Percentiles rank a stretch among this genome's conserved stretches.
Conservation (phyloP, 2,329 filamentous ascomycete species). For the Dactylellina parvicollis region DNA sequence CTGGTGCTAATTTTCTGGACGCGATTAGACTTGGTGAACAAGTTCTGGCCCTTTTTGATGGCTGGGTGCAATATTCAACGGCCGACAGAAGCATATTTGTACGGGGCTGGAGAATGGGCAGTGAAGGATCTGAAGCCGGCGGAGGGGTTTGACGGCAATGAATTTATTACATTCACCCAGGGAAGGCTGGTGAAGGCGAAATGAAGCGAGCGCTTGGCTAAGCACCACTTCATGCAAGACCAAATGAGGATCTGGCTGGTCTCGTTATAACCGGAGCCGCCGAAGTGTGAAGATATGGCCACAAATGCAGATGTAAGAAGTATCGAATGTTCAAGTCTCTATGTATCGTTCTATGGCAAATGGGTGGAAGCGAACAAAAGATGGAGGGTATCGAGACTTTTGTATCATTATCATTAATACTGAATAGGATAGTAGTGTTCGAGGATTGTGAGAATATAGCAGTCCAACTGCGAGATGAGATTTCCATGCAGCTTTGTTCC, state of each 20-base stretch:
- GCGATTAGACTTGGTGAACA: constrained; percentile 47
- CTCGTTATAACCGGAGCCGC: no score
- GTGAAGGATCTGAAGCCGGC: constrained; percentile 63
- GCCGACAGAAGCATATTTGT: constrained; percentile 64
- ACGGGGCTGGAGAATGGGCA: constrained; percentile 65
- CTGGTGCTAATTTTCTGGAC: constrained; percentile 2
- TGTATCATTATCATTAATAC: constrained; percentile 29
- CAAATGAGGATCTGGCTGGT: no score
- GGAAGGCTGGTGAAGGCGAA: constrained; percentile 37
- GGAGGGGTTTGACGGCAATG: constrained; percentile 34
- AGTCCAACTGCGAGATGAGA: background rate
- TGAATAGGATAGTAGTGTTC: background rate
- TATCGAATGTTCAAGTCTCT: background rate
- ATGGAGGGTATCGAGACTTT: constrained; percentile 23
- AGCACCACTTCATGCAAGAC: no score
- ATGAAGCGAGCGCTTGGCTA: no score
- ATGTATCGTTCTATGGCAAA: background rate
- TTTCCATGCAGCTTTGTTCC: background rate
- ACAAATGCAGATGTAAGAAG: background rate
- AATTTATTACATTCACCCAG: constrained; percentile 43
- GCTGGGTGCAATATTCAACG: constrained; percentile 66
- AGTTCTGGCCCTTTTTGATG: constrained; percentile 67
- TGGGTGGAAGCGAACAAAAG: background rate
- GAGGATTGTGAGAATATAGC: background rate
- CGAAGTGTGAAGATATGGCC: no score